Percentiles rank a stretch among this genome's conserved stretches.
Conservation (phyloP, 179 eudicot genomes). For the Silene noctiflora region DNA sequence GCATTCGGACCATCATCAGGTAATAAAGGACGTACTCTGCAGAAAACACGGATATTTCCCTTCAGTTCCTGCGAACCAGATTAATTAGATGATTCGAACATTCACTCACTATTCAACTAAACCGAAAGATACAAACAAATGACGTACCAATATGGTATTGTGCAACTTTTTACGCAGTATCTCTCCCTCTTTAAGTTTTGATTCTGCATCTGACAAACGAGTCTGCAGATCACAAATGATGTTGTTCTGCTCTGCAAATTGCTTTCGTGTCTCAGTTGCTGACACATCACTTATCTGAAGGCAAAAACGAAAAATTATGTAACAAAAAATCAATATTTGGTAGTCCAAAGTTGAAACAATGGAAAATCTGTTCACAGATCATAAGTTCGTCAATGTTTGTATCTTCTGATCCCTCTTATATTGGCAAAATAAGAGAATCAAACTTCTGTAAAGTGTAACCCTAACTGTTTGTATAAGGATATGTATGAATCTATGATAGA, state of each 20-base stretch:
- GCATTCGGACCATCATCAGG: conserved; percentile 55
- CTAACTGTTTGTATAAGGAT: not conserved
- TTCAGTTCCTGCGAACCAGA: conserved; percentile 64
- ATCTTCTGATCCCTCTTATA: not conserved
- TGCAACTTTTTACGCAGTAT: conserved; percentile 83
- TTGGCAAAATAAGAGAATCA: too few relatives aligned
- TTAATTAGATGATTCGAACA: conserved; percentile 7
- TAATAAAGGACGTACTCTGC: conserved; percentile 81
- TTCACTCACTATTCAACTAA: conserved; percentile 9
- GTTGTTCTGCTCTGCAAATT: conserved; percentile 65
- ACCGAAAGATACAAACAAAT: conserved; percentile 1
- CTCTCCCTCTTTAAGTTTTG: conserved; percentile 83
- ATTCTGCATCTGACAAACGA: conserved; percentile 77
- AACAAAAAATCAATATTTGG: not conserved
- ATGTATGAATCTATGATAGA: not conserved
- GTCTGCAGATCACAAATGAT: conserved; percentile 56
- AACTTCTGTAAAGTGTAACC: not conserved
- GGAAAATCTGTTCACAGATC: not conserved
- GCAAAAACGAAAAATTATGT: conserved; percentile 16
- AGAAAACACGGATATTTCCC: conserved; percentile 93
- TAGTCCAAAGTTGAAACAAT: not conserved
- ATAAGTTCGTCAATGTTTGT: not conserved
- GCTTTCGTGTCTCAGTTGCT: conserved; percentile 58
- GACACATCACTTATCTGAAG: conserved; percentile 68
- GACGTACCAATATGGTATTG: conserved; percentile 80